Base-by-base conservation (phyloP, 1,284 basidiomycete genomes). In the Mycocalia duriaeana region DNA sequence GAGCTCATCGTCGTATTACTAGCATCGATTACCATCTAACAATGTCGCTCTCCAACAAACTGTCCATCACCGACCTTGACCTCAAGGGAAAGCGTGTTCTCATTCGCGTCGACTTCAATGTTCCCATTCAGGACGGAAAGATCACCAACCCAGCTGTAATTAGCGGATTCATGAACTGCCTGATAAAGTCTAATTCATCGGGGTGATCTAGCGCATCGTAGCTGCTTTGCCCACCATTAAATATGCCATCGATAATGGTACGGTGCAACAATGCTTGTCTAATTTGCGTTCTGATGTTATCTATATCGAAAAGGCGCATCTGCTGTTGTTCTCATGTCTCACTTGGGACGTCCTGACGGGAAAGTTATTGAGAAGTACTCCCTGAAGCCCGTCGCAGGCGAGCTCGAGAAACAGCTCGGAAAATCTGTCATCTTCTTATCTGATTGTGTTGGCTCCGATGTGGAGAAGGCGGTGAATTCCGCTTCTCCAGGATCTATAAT, bases 81-180 rank as follows among this genome's bases (percentile, higher is more conserved):
- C 85, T 98, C 75, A 84, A 83, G 62, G 89, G 76, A 66, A 94
- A 91, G 71, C 89, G 90, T 57, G 94, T 98, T 63, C 86, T 97
- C 60, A 92, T 96, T 66, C 89, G 93, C 56, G 91, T 98, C 60
- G 96, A 99, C 80, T 99, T 99, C 76, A 99, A 99, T 72, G 95
- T 99, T 57, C 95, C 95, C 55, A 83, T 91, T 72, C 78, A 86
- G 62, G 85, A 86, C 54, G 85, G 85, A 48, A 85, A 86, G 67
- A 95, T 99, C 77, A 96, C 95, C 47, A 99, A 98, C 77, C 89
- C 93, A 57, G 92, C 93, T 50, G 92, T 94, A 64, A 55, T 90
- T 74, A 34, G 37, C 38, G n/a, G n/a, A n/a, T 20, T 8, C 16
- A 18, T 25, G 28, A 31, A 8, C 28, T n/a, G 9, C n/a, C 28